phyloP scores from a whole-genome alignment of 1,139 yeast species.

The Kurtzmaniella quercitrusa region DNA sequence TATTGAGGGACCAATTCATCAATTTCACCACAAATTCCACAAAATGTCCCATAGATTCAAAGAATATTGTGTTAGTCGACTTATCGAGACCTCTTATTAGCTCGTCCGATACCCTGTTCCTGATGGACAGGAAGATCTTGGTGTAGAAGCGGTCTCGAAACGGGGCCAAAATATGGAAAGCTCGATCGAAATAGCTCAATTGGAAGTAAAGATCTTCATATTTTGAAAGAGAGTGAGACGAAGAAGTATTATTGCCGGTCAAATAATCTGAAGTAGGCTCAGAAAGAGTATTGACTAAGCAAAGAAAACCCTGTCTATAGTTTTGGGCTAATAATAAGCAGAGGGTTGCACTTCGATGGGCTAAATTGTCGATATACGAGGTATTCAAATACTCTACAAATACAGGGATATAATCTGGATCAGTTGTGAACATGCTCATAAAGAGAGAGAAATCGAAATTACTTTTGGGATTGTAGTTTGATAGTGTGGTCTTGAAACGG shows the following conservation, averaged over 20 bases:
- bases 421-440: conserved; percentile 12
- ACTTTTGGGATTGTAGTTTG: conserved; percentile 9
- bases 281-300: background rate
- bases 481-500: background rate
- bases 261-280: background rate
- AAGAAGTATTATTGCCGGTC: background rate
- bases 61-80: background rate
- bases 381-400: conserved; percentile 3
- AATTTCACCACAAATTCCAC: background rate
- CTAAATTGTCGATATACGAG: background rate
- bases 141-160: conserved; percentile 9
- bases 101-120: background rate
- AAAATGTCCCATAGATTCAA: background rate
- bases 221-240: conserved; percentile 2
- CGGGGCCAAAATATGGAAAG: conserved; percentile 14
- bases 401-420: conserved; percentile 17
- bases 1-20: background rate
- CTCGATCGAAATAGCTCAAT: conserved; percentile 20
- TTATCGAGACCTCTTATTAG: background rate
- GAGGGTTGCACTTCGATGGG: conserved; percentile 3
- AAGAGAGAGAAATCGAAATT: conserved; percentile 8
- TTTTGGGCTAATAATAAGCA: conserved; percentile 10
- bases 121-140: background rate
- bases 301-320: conserved; percentile 7
- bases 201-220: conserved; percentile 25